A percentile compares a stretch with the other conserved stretches of the same genome.
Conservation (phyloP, 139 green algal genomes). For the Nannochloris sp. region DNA sequence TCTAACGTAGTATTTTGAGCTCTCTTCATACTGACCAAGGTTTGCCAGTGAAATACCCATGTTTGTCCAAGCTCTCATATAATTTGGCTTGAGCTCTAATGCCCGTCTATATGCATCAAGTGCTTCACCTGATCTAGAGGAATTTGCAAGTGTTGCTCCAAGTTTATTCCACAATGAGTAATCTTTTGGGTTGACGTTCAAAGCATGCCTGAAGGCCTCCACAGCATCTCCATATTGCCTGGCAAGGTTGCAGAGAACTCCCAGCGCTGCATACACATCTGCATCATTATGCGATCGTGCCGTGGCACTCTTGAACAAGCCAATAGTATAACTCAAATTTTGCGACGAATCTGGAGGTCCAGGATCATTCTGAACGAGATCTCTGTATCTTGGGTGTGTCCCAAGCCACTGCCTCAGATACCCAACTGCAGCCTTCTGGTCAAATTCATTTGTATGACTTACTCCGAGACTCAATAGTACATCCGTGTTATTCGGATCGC, state of each 20-base stretch:
- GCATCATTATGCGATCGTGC: slow-evolving; percentile 43
- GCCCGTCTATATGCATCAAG: slow-evolving; percentile 78
- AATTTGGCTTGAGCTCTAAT: slow-evolving; percentile 97
- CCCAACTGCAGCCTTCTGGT: slow-evolving; percentile 50
- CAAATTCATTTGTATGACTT: slow-evolving; percentile 94
- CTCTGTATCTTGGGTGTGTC: slow-evolving; percentile 43
- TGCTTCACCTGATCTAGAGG: slow-evolving; percentile 57
- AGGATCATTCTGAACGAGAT: slow-evolving; percentile 9
- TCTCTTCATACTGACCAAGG: slow-evolving; percentile 75
- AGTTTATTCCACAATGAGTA: slow-evolving; percentile 97
- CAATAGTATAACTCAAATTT: slow-evolving; percentile 33
- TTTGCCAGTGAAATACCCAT: slow-evolving; percentile 88
- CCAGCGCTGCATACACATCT: slow-evolving; percentile 80
- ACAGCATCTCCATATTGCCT: slow-evolving; percentile 73
- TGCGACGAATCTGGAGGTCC: slow-evolving; percentile 43
- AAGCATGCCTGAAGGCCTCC: slow-evolving; percentile 31
- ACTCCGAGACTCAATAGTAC: slow-evolving; percentile 87
- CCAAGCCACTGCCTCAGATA: slow-evolving; percentile 69
- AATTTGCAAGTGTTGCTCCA: slow-evolving; percentile 87
- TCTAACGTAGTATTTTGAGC: slow-evolving; percentile 76
- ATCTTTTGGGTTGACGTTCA: slow-evolving; percentile 61
- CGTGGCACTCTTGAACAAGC: slow-evolving; percentile 33
- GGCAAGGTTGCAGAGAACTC: slow-evolving; percentile 85
- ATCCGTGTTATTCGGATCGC: slow-evolving; percentile 70
- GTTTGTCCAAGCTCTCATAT: slow-evolving; percentile 98